Percentiles rank a stretch among this genome's conserved stretches.
These are phyloP conservation scores for Chrysophaeum taylorii DNA, from an alignment of 352 stramenopile species.

Conservation along the genomic window DNA sequence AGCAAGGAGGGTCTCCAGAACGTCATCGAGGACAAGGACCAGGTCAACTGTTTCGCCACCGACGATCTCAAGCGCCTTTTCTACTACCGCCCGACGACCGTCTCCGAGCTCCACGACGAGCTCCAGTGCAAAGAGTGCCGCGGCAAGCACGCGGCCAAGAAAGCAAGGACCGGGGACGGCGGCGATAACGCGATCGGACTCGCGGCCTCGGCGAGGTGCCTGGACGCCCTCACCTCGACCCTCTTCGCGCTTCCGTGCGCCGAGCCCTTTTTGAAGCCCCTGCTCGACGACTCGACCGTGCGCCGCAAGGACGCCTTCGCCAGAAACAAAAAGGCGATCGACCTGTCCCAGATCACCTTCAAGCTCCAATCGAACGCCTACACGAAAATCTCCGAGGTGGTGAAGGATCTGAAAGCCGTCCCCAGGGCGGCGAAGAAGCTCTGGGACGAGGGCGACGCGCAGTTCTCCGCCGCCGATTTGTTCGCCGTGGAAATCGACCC, in stretches of 20 bases:
- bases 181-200: no score
- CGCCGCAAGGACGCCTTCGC: no score
- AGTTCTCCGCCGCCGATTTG: background rate
- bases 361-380: background rate
- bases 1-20: constrained; percentile 94
- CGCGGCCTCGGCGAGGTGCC: no score
- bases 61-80: constrained; percentile 67
- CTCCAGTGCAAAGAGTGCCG: constrained; percentile 81
- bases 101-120: constrained; percentile 91
- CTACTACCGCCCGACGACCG: constrained; percentile 51
- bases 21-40: constrained; percentile 96
- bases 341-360: background rate
- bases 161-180: no score
- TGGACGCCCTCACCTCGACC: no score
- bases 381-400: background rate
- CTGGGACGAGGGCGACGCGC: background rate
- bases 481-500: constrained; percentile 3
- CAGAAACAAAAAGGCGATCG: background rate
- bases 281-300: no score
- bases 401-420: constrained; percentile 1
- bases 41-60: constrained; percentile 84
- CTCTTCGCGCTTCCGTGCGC: no score
- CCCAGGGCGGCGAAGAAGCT: background rate
- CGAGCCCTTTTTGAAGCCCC: no score
- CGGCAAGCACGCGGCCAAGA: constrained; percentile 27